Percentiles rank a stretch among this genome's conserved stretches.
Conservation (phyloP, 2,329 filamentous ascomycete genomes). For the Pyricularia grisea region DNA sequence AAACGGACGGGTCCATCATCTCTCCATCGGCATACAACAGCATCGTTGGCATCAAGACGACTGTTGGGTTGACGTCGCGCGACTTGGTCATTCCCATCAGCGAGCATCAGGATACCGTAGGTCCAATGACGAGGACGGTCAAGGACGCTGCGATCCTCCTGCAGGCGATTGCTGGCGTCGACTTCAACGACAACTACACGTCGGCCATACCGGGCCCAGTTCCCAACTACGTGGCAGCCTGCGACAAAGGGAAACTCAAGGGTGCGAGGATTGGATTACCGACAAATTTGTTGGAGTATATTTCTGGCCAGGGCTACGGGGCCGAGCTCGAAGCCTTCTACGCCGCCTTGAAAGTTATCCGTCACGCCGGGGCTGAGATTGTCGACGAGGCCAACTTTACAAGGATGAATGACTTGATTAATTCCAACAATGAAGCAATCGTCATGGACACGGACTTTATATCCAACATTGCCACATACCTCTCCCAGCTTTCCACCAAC, state of each 20-base stretch:
- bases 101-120: slow-evolving; percentile 48
- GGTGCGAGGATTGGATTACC: slow-evolving; percentile 2
- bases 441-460: slow-evolving; percentile 44
- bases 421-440: neutral
- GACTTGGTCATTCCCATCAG: slow-evolving; percentile 50
- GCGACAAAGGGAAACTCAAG: neutral
- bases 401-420: neutral
- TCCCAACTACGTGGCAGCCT: slow-evolving; percentile 3
- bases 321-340: neutral
- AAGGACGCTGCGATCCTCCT: slow-evolving; percentile 37
- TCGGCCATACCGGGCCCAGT: slow-evolving; percentile 1
- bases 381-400: slow-evolving; percentile 4
- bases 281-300: neutral
- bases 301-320: neutral
- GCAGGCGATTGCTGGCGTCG: slow-evolving; percentile 9
- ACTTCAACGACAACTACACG: slow-evolving; percentile 4
- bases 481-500: slow-evolving; percentile 45
- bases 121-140: slow-evolving; percentile 47
- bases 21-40: slow-evolving; percentile 44
- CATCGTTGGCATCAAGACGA: slow-evolving; percentile 59
- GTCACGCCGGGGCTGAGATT: neutral
- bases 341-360: neutral
- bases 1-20: slow-evolving; percentile 55
- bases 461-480: slow-evolving; percentile 43
- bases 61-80: slow-evolving; percentile 54